Percentiles rank a stretch among this genome's conserved stretches.
Evolutionary conservation across 176 grass and related monocot genomes (phyloP).

Genomic region (Luzula sylvatica): DNA sequence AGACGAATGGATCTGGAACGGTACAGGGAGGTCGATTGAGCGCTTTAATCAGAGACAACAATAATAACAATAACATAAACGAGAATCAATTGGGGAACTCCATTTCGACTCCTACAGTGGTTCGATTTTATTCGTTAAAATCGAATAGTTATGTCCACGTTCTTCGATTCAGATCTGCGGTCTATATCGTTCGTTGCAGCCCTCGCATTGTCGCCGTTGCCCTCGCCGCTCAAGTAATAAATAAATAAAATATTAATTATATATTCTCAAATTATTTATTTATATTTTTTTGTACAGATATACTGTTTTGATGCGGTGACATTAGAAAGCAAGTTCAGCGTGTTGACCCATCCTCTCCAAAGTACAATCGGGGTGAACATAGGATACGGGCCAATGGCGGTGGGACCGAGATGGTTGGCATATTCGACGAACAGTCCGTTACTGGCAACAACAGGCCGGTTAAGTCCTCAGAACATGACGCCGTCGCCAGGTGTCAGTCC

Average conservation of each 20-base stretch:
- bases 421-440: conserved; percentile 82
- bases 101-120: conserved; percentile 71
- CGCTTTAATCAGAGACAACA: conserved; percentile 76
- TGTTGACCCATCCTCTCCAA: conserved; percentile 92
- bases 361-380: conserved; percentile 67
- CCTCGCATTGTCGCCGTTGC: conserved; percentile 85
- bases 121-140: conserved; percentile 92
- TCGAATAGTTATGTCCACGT: conserved; percentile 93
- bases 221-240: conserved; percentile 94
- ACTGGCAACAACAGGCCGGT: conserved; percentile 67
- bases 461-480: conserved; percentile 94
- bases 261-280: conserved; percentile 21
- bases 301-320: conserved; percentile 99
- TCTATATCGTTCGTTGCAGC: conserved; percentile 96
- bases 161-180: conserved; percentile 80
- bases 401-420: conserved; percentile 91
- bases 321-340: conserved; percentile 91
- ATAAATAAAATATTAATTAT: conserved; percentile 7
- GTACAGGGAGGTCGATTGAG: conserved; percentile 93
- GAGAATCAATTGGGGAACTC: conserved; percentile 57
- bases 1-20: conserved; percentile 78
- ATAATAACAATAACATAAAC: conserved; percentile 6
- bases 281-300: conserved; percentile 43
- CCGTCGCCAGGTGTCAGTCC: conserved; percentile 96
- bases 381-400: conserved; percentile 92